Evolutionary conservation across 2,329 filamentous ascomycete species (phyloP), one percentile per base, ranked within the genome.

Genomic region (Aureobasidium uvarum): DNA sequence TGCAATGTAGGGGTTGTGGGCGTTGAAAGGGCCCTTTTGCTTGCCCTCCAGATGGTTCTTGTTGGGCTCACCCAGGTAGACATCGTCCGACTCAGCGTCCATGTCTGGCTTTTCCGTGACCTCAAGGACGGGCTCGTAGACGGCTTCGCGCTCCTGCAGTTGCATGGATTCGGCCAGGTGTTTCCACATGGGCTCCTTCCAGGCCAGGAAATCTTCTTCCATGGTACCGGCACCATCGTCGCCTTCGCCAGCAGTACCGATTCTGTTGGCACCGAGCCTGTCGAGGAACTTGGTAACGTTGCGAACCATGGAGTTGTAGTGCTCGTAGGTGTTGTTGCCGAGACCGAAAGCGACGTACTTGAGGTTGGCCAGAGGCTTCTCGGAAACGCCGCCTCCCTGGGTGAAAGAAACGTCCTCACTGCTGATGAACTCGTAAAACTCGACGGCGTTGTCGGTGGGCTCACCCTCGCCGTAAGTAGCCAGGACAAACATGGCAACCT

Each of bases 161-260:
- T 86, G 86, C 89, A 99, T 91, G 74, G 91, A 87, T 70, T 91
- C 85, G 28, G 89, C 84, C 62, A 99, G 83, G 67, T 90, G 90
- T 72, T 85, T 82, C 95, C 96, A 99, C 95, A 99, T 99, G 68
- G 93, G 93, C 74, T 99, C 95, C 81, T 99, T 99, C 95, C 95
- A 99, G 70, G 94, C 91, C 73, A 99, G 81, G 78, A 98, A 99
- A 74, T 99, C 96, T 80, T 99, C 96, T 80, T 99, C 95, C 96
- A 99, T 99, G 66, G 95, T 99, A 68, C 96, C 95, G 70, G 95
- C 93, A 69, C 96, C 95, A 76, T 99, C 95, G 73, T 99, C 95
- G 73, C 95, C 95, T 81, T 98, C 94, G 72, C 96, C 95, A 65
- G 93, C 92, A 66, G 88, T 83, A 52, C 95, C 93, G 71, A 99